phyloP scores from a whole-genome alignment of 2,329 filamentous ascomycete genomes.

The Aspergillus eucalypticola region DNA sequence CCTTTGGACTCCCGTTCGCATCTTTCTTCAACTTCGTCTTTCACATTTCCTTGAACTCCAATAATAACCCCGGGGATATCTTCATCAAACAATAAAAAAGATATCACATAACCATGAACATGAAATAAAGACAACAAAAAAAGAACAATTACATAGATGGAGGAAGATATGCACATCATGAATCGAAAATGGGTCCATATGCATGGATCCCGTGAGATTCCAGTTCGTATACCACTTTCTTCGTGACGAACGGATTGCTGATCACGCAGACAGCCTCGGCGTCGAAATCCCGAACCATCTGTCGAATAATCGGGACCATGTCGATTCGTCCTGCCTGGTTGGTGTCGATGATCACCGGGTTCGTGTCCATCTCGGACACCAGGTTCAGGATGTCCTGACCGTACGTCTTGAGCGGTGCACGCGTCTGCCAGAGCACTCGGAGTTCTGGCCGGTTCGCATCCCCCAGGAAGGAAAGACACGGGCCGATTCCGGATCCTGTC shows the following conservation, averaged over 20 bases:
- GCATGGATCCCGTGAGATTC: slow-evolving; percentile 66
- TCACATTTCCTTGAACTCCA: too few species aligned
- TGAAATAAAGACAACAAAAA: slow-evolving; percentile 3
- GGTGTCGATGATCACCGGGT: slow-evolving; percentile 70
- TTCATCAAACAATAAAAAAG: too few species aligned
- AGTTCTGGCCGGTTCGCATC: slow-evolving; percentile 43
- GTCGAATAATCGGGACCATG: slow-evolving; percentile 58
- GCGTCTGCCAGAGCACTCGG: slow-evolving; percentile 70
- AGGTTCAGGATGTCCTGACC: slow-evolving; percentile 57
- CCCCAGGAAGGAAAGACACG: slow-evolving; percentile 64
- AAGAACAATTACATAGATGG: not conserved
- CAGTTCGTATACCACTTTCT: slow-evolving; percentile 67
- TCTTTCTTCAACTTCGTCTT: too few species aligned
- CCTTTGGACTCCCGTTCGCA: too few species aligned
- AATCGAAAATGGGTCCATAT: slow-evolving; percentile 75
- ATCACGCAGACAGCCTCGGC: slow-evolving; percentile 73
- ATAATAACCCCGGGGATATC: too few species aligned
- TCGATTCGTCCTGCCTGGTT: slow-evolving; percentile 60
- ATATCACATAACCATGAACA: not conserved
- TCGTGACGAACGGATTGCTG: slow-evolving; percentile 68
- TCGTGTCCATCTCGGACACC: slow-evolving; percentile 59
- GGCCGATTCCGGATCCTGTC: slow-evolving; percentile 73
- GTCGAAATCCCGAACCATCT: slow-evolving; percentile 47
- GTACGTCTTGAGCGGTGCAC: slow-evolving; percentile 63
- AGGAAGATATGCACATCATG: slow-evolving; percentile 34